These are phyloP conservation scores for Neurospora sp. DNA, from an alignment of 495 filamentous ascomycete genomes.

Conservation along the genomic window DNA sequence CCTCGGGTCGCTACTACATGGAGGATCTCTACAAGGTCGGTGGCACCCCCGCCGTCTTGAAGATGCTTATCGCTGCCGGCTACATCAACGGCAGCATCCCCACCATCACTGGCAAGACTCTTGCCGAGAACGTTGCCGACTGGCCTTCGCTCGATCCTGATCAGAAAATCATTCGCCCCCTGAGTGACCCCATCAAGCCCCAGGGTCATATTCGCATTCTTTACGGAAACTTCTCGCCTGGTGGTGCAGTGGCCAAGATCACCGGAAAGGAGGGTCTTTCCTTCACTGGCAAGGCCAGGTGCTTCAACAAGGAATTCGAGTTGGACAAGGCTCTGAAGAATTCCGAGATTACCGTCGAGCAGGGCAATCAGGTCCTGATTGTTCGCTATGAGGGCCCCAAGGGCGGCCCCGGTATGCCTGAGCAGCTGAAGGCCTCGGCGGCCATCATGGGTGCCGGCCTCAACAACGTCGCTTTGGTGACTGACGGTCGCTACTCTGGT, in stretches of 20 bases:
- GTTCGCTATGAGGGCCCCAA: constrained; percentile 94
- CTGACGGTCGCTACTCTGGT: constrained; percentile 85
- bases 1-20: constrained; percentile 82
- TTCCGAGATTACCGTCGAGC: constrained; percentile 57
- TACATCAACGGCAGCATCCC: constrained; percentile 75
- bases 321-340: constrained; percentile 66
- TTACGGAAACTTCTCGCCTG: constrained; percentile 80
- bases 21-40: constrained; percentile 92
- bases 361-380: constrained; percentile 72
- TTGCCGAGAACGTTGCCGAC: constrained; percentile 76
- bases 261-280: constrained; percentile 85
- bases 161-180: constrained; percentile 76
- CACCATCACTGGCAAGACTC: constrained; percentile 86
- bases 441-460: constrained; percentile 89
- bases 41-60: constrained; percentile 83
- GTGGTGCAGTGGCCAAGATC: constrained; percentile 93
- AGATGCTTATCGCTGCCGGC: constrained; percentile 73
- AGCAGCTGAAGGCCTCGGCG: constrained; percentile 81
- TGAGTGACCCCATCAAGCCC: constrained; percentile 75
- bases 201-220: constrained; percentile 88
- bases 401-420: constrained; percentile 97
- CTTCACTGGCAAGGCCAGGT: constrained; percentile 73
- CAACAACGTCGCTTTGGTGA: constrained; percentile 83
- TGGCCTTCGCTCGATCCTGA: constrained; percentile 72
- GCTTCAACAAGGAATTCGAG: constrained; percentile 83